Evolutionary conservation across 306 rosid genomes (phyloP).

Genomic region (Ochetophila trinervis): DNA sequence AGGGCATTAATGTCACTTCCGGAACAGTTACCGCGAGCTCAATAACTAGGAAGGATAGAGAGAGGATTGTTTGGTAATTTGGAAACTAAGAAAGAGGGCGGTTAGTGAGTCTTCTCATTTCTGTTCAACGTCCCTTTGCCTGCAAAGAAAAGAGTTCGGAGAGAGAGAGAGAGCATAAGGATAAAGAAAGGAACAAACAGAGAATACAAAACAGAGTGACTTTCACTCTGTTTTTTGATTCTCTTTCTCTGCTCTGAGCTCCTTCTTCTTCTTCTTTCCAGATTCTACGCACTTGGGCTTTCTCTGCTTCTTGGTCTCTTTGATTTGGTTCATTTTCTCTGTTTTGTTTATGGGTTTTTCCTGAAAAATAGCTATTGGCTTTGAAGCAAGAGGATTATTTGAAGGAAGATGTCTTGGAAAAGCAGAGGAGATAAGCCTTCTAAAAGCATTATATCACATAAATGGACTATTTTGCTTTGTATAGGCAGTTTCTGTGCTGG

Average conservation of each 20-base stretch:
- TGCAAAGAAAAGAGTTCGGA: slow-evolving; percentile 51
- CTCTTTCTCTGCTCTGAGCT: not conserved
- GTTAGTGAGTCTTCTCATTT: slow-evolving; percentile 62
- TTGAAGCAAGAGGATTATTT: slow-evolving; percentile 10
- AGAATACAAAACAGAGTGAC: slow-evolving; percentile 21
- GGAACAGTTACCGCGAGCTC: slow-evolving; percentile 27
- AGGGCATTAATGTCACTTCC: slow-evolving; percentile 34
- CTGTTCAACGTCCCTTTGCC: slow-evolving; percentile 65
- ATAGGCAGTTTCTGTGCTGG: slow-evolving; percentile 84
- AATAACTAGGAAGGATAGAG: slow-evolving; percentile 31
- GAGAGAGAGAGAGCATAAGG: slow-evolving; percentile 30
- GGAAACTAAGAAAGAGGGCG: slow-evolving; percentile 34
- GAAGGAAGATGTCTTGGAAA: slow-evolving; percentile 65
- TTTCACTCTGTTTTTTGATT: slow-evolving; percentile 29
- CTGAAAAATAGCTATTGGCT: slow-evolving; percentile 17
- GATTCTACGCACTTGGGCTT: slow-evolving; percentile 7
- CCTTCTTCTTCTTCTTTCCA: slow-evolving; percentile 5
- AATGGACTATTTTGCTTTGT: slow-evolving; percentile 79
- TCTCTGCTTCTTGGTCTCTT: slow-evolving; percentile 16
- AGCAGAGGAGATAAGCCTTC: slow-evolving; percentile 66
- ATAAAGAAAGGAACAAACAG: slow-evolving; percentile 49
- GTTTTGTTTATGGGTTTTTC: slow-evolving; percentile 38
- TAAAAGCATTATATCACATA: slow-evolving; percentile 52
- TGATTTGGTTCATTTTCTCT: slow-evolving; percentile 16
- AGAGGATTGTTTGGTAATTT: slow-evolving; percentile 55